Evolutionary conservation across 179 eudicot species (phyloP), one percentile per base, ranked within the genome.

Genomic region (Vitellaria paradoxa): DNA sequence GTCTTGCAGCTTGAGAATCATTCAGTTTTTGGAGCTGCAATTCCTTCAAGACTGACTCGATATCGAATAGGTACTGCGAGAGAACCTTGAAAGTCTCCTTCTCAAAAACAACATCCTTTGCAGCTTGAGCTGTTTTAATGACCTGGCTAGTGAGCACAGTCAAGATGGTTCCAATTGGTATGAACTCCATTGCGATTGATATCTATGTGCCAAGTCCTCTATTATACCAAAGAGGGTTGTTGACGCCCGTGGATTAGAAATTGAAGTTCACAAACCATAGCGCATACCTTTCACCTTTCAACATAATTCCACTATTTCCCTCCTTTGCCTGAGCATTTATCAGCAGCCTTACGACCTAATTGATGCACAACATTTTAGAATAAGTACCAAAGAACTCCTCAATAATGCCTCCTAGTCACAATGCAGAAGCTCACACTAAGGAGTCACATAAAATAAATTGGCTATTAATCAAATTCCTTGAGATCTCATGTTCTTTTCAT

Each of bases 81-180:
- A 86, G 78, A 62, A 77, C 72, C 69, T 75, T 80, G 70, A 85
- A 85, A 64, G 82, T 85, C 71, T 85, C 87, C 65, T 85, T 82
- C 67, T 85, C 85, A 23, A 85, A 74, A 14, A 78, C 78, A 47
- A 85, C 85, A 60, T 85, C 85, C 11, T 71, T 80, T 49, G 87
- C 87, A 52, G 87, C 87, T 15, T 76, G 66, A 64, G 83, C 85
- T 11, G 85, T 85, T 75, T 85, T 82, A 6, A 82, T 72, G 73
- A 85, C 82, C 69, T 85, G 81, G 67, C 14, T 65, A 8, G 79
- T 79, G 11, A 82, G 77, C 53, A 74, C 62, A 11, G 85, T 79
- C 55, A 85, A 14, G 17, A 85, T 21, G 9, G 85, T 72, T 64
- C 87, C 85, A 9, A 85, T 80, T 0, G 88, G 88, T 61, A 83